Percentiles rank a stretch among this genome's conserved stretches.
phyloP scores from a whole-genome alignment of 805 yeast genomes.

The Isabelozyma heimii region DNA sequence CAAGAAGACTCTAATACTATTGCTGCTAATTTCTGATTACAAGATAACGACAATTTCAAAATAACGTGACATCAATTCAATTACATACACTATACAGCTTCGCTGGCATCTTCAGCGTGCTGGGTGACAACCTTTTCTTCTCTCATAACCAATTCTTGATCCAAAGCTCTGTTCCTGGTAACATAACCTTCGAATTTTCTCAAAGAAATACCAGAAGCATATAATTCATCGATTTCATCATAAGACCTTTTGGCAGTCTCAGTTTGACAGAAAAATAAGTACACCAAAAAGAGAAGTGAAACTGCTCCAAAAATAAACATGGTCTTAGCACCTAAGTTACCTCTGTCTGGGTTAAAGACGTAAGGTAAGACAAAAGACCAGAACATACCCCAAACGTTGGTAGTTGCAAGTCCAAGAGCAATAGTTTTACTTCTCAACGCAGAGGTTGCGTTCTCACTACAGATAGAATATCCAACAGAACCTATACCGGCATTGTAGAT shows the following conservation, averaged over 20 bases:
- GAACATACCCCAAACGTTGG: conserved; percentile 6
- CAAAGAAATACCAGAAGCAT: conserved; percentile 4
- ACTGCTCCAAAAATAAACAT: neutral
- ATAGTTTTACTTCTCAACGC: conserved; percentile 13
- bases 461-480: conserved; percentile 4
- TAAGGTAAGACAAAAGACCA: conserved; percentile 17
- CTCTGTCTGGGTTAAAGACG: conserved; percentile 14
- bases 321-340: neutral
- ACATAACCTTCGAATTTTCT: conserved; percentile 30
- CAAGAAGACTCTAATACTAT: too few relatives aligned
- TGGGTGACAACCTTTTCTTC: neutral
- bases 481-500: conserved; percentile 7
- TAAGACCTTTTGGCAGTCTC: conserved; percentile 9
- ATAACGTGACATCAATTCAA: too few relatives aligned
- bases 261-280: conserved; percentile 7
- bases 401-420: conserved; percentile 9
- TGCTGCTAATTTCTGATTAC: too few relatives aligned
- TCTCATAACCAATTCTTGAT: neutral
- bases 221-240: conserved; percentile 15
- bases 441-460: conserved; percentile 11
- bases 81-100: neutral
- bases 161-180: neutral
- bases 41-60: too few relatives aligned
- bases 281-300: conserved; percentile 5
- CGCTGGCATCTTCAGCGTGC: neutral